Percentiles rank a stretch among this genome's conserved stretches.
Evolutionary conservation across 176 grass and related monocot genomes (phyloP).

Genomic region (Carex kokanica): DNA sequence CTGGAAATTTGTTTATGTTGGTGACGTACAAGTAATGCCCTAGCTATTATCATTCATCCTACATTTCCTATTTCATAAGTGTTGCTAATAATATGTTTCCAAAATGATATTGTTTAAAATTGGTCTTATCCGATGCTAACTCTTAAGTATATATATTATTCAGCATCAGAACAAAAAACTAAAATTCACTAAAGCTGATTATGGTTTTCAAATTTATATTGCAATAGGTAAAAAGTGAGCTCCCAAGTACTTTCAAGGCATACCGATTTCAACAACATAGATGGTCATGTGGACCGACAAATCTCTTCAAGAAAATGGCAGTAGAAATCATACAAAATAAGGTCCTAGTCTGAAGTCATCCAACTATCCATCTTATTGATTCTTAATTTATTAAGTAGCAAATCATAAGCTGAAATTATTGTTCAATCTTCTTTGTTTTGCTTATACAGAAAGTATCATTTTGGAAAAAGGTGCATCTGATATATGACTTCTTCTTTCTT

Average conservation of each 20-base stretch:
- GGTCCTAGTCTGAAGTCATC: conserved; percentile 46
- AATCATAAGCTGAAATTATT: neutral
- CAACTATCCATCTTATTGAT: neutral
- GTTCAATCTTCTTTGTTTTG: conserved; percentile 11
- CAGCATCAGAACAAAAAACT: neutral
- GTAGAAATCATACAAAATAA: conserved; percentile 57
- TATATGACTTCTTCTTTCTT: conserved; percentile 91
- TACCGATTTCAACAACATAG: conserved; percentile 89
- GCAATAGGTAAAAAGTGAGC: conserved; percentile 79
- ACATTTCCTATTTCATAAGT: neutral
- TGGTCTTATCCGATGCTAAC: neutral
- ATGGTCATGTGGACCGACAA: conserved; percentile 90
- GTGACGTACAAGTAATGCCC: conserved; percentile 51
- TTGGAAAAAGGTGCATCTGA: conserved; percentile 62
- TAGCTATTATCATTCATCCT: conserved; percentile 20
- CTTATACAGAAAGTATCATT: conserved; percentile 59
- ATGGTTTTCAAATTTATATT: conserved; percentile 2
- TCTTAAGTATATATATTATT: neutral
- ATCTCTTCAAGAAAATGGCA: conserved; percentile 88
- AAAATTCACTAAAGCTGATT: conserved; percentile 22
- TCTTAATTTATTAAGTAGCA: neutral
- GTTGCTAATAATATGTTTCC: neutral
- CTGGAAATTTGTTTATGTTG: conserved; percentile 85
- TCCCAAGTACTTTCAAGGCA: conserved; percentile 95
- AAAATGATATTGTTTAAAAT: neutral